Conservation (phyloP, 768 basidiomycete species). For the Hericium alpestre region DNA sequence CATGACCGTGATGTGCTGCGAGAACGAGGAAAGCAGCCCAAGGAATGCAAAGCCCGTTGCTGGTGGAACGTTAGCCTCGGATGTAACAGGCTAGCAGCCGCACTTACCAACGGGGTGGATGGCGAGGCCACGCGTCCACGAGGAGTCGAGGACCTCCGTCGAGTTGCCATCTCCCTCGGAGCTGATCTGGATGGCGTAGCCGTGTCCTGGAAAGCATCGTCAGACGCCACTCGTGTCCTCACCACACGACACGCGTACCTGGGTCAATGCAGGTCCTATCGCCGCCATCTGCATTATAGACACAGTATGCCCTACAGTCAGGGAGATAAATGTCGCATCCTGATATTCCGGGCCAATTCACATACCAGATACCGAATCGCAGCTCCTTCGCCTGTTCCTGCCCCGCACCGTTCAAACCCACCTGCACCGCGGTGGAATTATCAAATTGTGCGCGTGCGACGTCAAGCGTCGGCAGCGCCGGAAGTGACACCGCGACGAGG, state of each 20-base stretch:
- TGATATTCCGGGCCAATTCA: background rate
- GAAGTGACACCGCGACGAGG: slow-evolving; percentile 62
- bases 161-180: slow-evolving; percentile 19
- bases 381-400: slow-evolving; percentile 18
- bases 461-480: slow-evolving; percentile 57
- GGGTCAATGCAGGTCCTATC: slow-evolving; percentile 37
- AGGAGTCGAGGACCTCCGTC: slow-evolving; percentile 29
- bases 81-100: background rate
- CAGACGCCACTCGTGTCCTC: background rate
- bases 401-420: slow-evolving; percentile 14
- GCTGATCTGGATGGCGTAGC: slow-evolving; percentile 38
- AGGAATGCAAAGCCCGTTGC: slow-evolving; percentile 48
- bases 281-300: slow-evolving; percentile 31
- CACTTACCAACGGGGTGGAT: slow-evolving; percentile 60
- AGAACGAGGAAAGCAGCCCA: slow-evolving; percentile 54
- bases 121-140: slow-evolving; percentile 67
- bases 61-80: slow-evolving; percentile 11
- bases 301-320: slow-evolving; percentile 47
- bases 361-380: slow-evolving; percentile 61
- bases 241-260: slow-evolving; percentile 23
- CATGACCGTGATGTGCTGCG: slow-evolving; percentile 37
- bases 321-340: background rate
- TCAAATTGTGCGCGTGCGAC: slow-evolving; percentile 48
- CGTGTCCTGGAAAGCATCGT: slow-evolving; percentile 31
- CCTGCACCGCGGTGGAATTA: slow-evolving; percentile 13